Percentiles rank a stretch among this genome's conserved stretches.
These are phyloP conservation scores for Acorus gramineus DNA, from an alignment of 106 monocot species.

Conservation along the genomic window DNA sequence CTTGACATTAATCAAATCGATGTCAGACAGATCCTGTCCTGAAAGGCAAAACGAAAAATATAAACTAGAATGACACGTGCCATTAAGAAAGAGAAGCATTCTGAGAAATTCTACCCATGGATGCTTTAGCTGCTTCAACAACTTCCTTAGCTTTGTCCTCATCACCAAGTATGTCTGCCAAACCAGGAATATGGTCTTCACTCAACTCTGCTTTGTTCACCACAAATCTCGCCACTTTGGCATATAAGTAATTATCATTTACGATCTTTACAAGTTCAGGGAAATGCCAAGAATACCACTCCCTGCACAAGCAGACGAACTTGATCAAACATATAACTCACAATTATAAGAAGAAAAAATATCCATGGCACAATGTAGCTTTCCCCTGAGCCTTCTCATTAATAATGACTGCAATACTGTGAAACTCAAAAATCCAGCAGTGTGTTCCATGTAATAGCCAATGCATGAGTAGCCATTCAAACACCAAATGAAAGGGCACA, in stretches of 20 bases:
- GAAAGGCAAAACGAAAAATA: slow-evolving; percentile 4
- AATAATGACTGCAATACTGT: too few relatives aligned
- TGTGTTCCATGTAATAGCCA: too few relatives aligned
- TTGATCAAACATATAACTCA: too few relatives aligned
- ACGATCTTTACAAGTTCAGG: slow-evolving; percentile 85
- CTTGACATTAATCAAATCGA: slow-evolving; percentile 87
- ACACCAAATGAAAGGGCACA: too few relatives aligned
- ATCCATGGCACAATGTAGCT: too few relatives aligned
- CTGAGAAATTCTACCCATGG: slow-evolving; percentile 59
- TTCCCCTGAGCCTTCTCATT: too few relatives aligned
- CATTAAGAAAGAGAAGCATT: not conserved
- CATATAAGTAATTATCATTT: slow-evolving; percentile 89
- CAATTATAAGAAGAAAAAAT: too few relatives aligned
- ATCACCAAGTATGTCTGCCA: slow-evolving; percentile 82
- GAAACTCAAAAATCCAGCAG: too few relatives aligned
- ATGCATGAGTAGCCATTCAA: too few relatives aligned
- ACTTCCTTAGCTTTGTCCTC: slow-evolving; percentile 92
- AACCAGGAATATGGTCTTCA: slow-evolving; percentile 48
- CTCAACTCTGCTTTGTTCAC: slow-evolving; percentile 72
- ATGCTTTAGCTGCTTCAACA: slow-evolving; percentile 96
- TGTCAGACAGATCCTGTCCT: slow-evolving; percentile 85
- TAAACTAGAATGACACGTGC: not conserved
- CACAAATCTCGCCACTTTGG: slow-evolving; percentile 70
- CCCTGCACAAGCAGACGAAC: slow-evolving; percentile 28
- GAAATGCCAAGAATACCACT: slow-evolving; percentile 97